Percentiles rank a stretch among this genome's conserved stretches.
phyloP scores from a whole-genome alignment of 495 filamentous ascomycete genomes.

The Aspergillus biplanus region DNA sequence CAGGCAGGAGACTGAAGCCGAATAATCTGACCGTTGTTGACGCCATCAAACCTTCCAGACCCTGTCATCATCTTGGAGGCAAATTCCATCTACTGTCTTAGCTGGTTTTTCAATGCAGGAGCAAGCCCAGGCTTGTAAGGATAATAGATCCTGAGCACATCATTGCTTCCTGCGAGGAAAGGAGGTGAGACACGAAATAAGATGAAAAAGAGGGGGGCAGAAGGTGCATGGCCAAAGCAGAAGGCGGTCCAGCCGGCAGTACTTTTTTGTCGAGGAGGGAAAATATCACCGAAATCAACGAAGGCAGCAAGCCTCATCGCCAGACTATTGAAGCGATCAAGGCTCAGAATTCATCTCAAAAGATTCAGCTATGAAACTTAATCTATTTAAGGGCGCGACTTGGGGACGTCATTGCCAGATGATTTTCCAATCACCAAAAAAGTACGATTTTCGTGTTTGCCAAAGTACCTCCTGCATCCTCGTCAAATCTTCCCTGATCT shows the following conservation, averaged over 20 bases:
- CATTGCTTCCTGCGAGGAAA: background rate
- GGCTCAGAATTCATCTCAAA: no score
- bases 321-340: no score
- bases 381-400: no score
- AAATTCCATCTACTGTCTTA: no score
- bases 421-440: no score
- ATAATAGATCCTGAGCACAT: background rate
- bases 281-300: background rate
- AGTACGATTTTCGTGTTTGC: no score
- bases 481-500: no score
- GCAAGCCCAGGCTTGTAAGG: background rate
- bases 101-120: background rate
- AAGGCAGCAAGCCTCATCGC: no score
- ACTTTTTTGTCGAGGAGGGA: background rate
- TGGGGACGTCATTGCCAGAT: no score
- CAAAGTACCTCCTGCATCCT: no score
- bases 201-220: background rate
- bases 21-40: background rate
- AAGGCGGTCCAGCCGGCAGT: constrained; percentile 5
- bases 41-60: no score
- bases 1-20: background rate
- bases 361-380: no score
- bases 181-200: background rate
- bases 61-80: background rate
- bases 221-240: background rate